Evolutionary conservation across 768 basidiomycete genomes (phyloP).

Genomic region (Daedaleopsis nitida): DNA sequence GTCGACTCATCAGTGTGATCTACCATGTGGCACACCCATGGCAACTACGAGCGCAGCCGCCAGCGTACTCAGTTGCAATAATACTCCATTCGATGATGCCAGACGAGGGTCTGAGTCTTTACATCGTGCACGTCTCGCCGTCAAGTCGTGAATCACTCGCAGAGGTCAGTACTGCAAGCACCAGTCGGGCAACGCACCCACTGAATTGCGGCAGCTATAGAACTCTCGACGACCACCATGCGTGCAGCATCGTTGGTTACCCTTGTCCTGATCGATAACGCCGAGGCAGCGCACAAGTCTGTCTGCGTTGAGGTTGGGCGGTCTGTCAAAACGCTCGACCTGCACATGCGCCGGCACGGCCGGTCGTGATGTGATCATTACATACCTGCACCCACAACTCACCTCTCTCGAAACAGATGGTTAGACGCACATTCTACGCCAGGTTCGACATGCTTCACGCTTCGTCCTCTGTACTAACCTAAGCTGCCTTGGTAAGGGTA

Average conservation of each 20-base stretch:
- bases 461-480: background rate
- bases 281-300: background rate
- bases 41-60: no score
- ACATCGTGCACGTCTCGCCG: no score
- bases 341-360: background rate
- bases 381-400: background rate
- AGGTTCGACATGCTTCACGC: background rate
- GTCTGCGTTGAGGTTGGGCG: background rate
- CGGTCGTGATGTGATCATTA: background rate
- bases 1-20: no score
- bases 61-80: no score
- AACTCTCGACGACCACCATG: background rate
- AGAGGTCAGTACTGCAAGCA: no score
- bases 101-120: no score
- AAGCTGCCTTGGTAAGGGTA: background rate
- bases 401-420: background rate
- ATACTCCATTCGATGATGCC: no score
- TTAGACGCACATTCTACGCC: background rate
- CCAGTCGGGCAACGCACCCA: no score
- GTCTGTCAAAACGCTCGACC: background rate
- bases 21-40: no score
- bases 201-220: no score
- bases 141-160: no score
- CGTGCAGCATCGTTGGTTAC: no score
- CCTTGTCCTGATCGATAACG: background rate